Evolutionary conservation across 176 grass and related monocot species (phyloP).

Genomic region (Puya raimondii): DNA sequence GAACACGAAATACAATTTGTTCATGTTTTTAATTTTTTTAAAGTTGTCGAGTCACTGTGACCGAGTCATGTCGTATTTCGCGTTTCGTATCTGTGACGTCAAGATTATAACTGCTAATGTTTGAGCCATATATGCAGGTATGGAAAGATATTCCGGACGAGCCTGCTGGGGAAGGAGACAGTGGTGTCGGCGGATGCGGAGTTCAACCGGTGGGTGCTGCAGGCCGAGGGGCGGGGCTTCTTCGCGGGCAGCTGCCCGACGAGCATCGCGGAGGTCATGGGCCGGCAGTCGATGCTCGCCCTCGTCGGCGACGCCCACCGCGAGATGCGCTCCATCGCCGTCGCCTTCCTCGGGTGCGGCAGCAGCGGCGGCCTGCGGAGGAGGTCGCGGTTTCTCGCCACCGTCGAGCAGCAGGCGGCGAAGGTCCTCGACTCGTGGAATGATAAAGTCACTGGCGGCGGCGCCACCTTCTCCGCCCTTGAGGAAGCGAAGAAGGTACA

Average conservation of each 20-base stretch:
- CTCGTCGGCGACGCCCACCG: conserved; percentile 17
- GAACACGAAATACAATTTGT: no score
- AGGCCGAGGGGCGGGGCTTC: conserved; percentile 19
- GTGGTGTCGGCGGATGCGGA: conserved; percentile 8
- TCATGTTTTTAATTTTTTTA: no score
- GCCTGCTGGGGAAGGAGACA: conserved; percentile 12
- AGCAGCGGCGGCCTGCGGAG: conserved; percentile 13
- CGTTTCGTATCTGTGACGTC: no score
- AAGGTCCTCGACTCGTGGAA: conserved; percentile 23
- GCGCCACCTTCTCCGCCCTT: conserved; percentile 13
- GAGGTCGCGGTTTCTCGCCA: conserved; percentile 3
- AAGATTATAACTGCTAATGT: no score
- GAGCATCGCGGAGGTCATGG: conserved; percentile 19
- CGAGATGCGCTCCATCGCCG: conserved; percentile 27
- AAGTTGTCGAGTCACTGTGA: no score
- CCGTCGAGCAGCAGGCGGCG: conserved; percentile 20
- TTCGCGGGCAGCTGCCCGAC: conserved; percentile 25
- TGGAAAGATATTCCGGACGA: conserved; percentile 28
- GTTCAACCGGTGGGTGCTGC: conserved; percentile 28
- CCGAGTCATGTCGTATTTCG: no score
- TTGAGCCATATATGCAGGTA: conserved; percentile 8
- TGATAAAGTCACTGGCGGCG: neutral
- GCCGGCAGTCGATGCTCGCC: conserved; percentile 24
- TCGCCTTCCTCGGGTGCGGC: conserved; percentile 10
- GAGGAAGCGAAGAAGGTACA: conserved; percentile 31